Conservation (phyloP, 2,329 filamentous ascomycete species). For the Colletotrichum liaoningense region DNA sequence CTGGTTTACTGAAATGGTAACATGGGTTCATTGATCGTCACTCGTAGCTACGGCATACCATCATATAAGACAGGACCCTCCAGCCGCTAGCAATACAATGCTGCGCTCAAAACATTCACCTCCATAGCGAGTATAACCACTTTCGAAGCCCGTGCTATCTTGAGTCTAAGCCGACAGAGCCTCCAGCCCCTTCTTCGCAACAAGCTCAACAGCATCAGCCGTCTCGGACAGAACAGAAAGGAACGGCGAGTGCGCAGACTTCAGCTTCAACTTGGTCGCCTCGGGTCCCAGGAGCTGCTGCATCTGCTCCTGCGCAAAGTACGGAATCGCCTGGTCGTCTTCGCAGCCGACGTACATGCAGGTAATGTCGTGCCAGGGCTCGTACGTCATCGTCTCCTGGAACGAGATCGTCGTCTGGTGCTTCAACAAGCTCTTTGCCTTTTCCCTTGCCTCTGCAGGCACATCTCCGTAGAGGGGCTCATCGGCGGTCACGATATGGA, state of each 20-base stretch:
- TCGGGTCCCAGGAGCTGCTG: background rate
- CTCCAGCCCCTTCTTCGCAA: background rate
- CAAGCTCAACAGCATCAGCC: conserved; percentile 10
- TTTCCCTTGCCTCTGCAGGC: conserved; percentile 7
- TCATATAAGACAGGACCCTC: too few species aligned
- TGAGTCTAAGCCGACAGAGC: background rate
- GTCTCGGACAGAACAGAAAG: conserved; percentile 14
- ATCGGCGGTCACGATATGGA: background rate
- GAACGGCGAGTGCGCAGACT: conserved; percentile 23
- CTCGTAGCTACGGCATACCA: too few species aligned
- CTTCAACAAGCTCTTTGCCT: conserved; percentile 16
- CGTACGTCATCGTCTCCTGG: conserved; percentile 36
- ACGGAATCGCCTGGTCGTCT: conserved; percentile 39
- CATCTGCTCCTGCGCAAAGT: conserved; percentile 38
- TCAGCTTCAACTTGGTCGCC: background rate
- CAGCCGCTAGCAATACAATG: too few species aligned
- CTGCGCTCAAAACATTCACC: background rate
- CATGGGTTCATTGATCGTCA: too few species aligned
- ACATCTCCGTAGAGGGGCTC: conserved; percentile 41
- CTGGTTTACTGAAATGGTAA: too few species aligned
- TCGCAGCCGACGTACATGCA: conserved; percentile 41
- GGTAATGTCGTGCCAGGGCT: conserved; percentile 42
- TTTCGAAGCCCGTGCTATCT: too few species aligned
- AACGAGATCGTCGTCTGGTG: conserved; percentile 34
- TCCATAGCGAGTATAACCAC: background rate